These are phyloP conservation scores for Hypoxylon perforatum DNA, from an alignment of 495 filamentous ascomycete genomes.

Conservation along the genomic window DNA sequence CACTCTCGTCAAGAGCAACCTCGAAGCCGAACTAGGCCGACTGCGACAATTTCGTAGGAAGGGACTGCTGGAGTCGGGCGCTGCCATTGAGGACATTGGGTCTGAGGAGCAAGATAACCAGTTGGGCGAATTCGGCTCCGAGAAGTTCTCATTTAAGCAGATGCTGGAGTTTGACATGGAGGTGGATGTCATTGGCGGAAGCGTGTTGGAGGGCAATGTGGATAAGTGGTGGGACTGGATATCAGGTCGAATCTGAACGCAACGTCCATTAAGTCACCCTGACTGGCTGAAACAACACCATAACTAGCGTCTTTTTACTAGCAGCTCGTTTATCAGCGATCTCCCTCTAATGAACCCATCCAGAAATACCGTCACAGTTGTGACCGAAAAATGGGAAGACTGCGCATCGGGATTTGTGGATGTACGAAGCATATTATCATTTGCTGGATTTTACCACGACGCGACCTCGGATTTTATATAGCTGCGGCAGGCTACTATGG, in stretches of 20 bases:
- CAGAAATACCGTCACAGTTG: too few species aligned
- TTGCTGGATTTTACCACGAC: too few species aligned
- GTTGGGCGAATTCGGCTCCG: constrained; percentile 81
- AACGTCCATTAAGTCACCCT: not conserved
- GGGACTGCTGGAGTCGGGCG: constrained; percentile 80
- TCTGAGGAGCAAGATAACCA: constrained; percentile 80
- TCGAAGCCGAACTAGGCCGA: constrained; percentile 85
- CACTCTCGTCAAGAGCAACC: constrained; percentile 73
- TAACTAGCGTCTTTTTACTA: not conserved
- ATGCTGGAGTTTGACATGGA: constrained; percentile 84
- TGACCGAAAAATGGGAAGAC: too few species aligned
- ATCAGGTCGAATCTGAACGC: constrained; percentile 48
- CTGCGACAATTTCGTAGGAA: constrained; percentile 81
- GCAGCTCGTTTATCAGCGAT: not conserved
- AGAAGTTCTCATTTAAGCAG: constrained; percentile 79
- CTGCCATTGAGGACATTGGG: constrained; percentile 65
- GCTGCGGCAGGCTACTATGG: too few species aligned
- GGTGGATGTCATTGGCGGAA: constrained; percentile 83
- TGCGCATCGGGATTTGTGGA: too few species aligned
- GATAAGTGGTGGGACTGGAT: constrained; percentile 93
- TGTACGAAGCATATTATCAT: too few species aligned
- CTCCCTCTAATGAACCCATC: not conserved
- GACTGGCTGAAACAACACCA: not conserved
- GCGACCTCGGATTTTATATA: too few species aligned
- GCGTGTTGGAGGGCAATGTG: constrained; percentile 76